Evolutionary conservation across 768 basidiomycete genomes (phyloP).

Genomic region (Mycena metata): DNA sequence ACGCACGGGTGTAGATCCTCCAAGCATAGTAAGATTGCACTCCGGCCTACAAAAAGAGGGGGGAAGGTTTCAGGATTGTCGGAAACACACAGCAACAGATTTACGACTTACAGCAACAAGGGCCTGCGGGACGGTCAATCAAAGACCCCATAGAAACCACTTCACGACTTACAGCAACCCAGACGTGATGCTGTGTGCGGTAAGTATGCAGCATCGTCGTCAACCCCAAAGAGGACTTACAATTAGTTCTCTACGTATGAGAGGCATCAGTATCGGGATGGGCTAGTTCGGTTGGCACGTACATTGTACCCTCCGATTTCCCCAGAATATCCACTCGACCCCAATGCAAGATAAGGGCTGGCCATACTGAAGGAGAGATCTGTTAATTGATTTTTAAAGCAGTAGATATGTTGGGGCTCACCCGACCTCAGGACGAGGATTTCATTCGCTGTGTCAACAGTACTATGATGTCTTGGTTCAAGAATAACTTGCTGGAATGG

Average conservation of each 20-base stretch:
- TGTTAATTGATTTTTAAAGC: background rate
- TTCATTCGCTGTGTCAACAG: slow-evolving; percentile 25
- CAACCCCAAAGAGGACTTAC: background rate
- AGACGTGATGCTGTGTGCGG: slow-evolving; percentile 21
- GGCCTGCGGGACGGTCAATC: background rate
- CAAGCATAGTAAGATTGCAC: slow-evolving; percentile 22
- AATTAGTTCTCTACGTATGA: slow-evolving; percentile 16
- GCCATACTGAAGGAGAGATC: slow-evolving; percentile 16
- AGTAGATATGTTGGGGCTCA: background rate
- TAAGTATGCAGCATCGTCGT: too few relatives aligned
- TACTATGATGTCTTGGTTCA: background rate
- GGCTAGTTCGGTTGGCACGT: background rate
- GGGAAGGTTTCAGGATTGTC: too few relatives aligned
- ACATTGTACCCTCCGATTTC: slow-evolving; percentile 28
- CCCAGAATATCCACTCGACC: slow-evolving; percentile 21
- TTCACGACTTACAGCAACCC: slow-evolving; percentile 26
- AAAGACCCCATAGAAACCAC: background rate
- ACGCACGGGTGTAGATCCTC: slow-evolving; percentile 25
- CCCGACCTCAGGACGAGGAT: slow-evolving; percentile 24
- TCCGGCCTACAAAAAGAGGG: too few relatives aligned
- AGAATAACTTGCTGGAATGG: background rate
- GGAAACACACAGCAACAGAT: too few relatives aligned
- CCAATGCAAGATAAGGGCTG: slow-evolving; percentile 26
- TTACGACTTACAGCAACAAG: slow-evolving; percentile 8
- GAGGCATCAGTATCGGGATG: background rate